A percentile compares a stretch with the other conserved stretches of the same genome.
Evolutionary conservation across 257 asterid species (phyloP).

Genomic region (Primulina huaijiensis): DNA sequence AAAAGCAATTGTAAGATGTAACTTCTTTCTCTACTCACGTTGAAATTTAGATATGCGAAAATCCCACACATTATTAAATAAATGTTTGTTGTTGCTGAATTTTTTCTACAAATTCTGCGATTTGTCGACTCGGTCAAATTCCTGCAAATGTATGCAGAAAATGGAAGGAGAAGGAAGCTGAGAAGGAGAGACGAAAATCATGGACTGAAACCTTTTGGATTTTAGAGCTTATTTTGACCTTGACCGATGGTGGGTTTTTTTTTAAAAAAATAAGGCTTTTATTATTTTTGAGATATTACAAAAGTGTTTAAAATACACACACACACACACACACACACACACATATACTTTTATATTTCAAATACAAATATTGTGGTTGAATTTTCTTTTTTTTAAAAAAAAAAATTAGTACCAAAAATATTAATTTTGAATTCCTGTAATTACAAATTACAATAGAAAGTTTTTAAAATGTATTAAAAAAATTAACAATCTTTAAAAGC

Average conservation of each 20-base stretch:
- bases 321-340: too few relatives aligned
- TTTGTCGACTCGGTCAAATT: not conserved
- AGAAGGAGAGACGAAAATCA: not conserved
- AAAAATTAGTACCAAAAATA: too few relatives aligned
- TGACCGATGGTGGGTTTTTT: not conserved
- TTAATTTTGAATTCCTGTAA: too few relatives aligned
- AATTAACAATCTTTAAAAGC: too few relatives aligned
- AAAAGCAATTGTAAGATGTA: conserved; percentile 76
- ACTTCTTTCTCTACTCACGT: conserved; percentile 66
- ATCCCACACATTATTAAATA: conserved; percentile 73
- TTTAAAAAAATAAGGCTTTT: not conserved
- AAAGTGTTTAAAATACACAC: too few relatives aligned
- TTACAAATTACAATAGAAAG: too few relatives aligned
- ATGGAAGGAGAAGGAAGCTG: not conserved
- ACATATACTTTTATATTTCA: too few relatives aligned
- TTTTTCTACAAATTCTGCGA: not conserved
- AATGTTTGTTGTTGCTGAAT: not conserved
- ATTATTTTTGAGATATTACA: too few relatives aligned
- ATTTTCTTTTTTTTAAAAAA: too few relatives aligned
- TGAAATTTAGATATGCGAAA: conserved; percentile 82
- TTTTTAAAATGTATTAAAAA: too few relatives aligned
- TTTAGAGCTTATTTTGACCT: not conserved
- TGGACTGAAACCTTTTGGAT: not conserved
- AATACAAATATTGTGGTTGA: too few relatives aligned
- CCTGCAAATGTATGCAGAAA: not conserved